Evolutionary conservation across 495 filamentous ascomycete species (phyloP), one percentile per base, ranked within the genome.

Genomic region (Xylaria sp.): DNA sequence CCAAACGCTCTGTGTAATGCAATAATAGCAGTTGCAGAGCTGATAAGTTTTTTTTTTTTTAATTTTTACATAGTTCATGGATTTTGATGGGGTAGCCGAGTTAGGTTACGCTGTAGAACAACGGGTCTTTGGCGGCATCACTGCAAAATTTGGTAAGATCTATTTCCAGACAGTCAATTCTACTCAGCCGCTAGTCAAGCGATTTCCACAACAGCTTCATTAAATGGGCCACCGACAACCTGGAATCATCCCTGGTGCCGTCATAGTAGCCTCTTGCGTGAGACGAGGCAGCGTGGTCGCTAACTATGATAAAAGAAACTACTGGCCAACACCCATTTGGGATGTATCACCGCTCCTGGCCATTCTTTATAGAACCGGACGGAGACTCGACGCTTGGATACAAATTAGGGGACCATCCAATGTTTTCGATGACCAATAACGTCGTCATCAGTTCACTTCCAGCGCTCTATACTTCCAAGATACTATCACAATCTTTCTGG

Each of bases 81-180:
- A 62, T 62, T 62, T 62, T 62, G 37, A 43, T 15, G 24, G 24
- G 24, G 43, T 62, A 43, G 35, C 59, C 59, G 59, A 62, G 37
- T 3, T 62, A 26, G 59, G 59, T 33, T 62, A 41, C 21, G 59
- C 35, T 17, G 43, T 62, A n/a, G 37, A 40, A 43, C 35, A 43
- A 24, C 59, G 37, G 3, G 14, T 62, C 4, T 62, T 62, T 62
- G 37, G 58, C 37, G 59, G 59, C 59, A 8, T 43, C 12, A 14
- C 15, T 3, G 2, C 5, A 5, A 40, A 9, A 3, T n/a, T 62
- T 62, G 14, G 59, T 62, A 59, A 59, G 57, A 37, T 15, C 33
- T 17, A 58, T 58, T n/a, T n/a, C 17, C 15, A 17, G 17, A 26
- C 9, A 14, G 2, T 58, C 29, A 17, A 8, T 58, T 58, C 26